Evolutionary conservation across 2,329 filamentous ascomycete genomes (phyloP).

Genomic region (Botrytis galanthina): DNA sequence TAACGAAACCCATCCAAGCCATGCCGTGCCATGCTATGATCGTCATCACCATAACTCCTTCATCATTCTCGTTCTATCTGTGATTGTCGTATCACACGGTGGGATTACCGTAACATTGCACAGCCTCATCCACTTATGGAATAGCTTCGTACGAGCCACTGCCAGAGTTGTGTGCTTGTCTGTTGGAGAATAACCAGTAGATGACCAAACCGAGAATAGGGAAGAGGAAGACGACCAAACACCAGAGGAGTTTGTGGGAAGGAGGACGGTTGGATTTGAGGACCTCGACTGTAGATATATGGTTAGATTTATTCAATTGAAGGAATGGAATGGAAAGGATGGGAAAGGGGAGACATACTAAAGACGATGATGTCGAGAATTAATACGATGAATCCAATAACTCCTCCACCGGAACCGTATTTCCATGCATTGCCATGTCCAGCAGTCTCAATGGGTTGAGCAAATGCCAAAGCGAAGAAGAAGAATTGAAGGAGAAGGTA

Average conservation of each 20-base stretch:
- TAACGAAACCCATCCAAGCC: neutral
- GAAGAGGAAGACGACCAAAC: constrained; percentile 62
- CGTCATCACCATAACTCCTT: constrained; percentile 3
- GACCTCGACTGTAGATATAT: constrained; percentile 54
- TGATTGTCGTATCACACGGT: neutral
- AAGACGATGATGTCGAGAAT: constrained; percentile 62
- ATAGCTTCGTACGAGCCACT: constrained; percentile 53
- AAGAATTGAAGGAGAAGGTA: constrained; percentile 53
- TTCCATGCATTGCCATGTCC: constrained; percentile 50
- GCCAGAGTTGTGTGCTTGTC: constrained; percentile 50
- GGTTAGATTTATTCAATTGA: constrained; percentile 1
- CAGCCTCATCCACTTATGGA: neutral
- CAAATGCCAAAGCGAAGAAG: constrained; percentile 49
- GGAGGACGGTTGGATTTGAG: constrained; percentile 60
- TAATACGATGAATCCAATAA: constrained; percentile 59
- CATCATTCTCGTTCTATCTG: neutral
- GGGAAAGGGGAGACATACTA: constrained; percentile 46
- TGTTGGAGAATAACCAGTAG: constrained; percentile 65
- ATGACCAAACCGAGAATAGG: constrained; percentile 59
- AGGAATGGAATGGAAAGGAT: neutral
- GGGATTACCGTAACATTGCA: neutral
- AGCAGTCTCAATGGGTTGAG: constrained; percentile 41
- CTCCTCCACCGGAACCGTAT: constrained; percentile 60
- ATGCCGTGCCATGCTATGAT: neutral
- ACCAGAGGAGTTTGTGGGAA: constrained; percentile 60